Conservation (phyloP, 2,329 filamentous ascomycete genomes). For the Phaeosphaeria sp. region DNA sequence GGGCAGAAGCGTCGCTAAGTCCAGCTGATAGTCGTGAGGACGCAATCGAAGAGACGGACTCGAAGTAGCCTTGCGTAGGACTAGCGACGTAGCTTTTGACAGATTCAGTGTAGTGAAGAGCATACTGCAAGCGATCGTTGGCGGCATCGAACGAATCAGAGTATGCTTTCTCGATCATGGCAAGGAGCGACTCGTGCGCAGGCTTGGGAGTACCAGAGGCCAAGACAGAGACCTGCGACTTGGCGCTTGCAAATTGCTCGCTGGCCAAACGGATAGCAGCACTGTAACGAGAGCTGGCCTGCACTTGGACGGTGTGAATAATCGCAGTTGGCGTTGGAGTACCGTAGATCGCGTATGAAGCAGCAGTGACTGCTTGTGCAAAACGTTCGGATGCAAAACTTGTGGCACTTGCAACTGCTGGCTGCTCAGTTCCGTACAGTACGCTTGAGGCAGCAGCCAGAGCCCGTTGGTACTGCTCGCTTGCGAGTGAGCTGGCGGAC, state of each 20-base stretch:
- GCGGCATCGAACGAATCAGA: constrained; percentile 70
- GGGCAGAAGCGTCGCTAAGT: constrained; percentile 72
- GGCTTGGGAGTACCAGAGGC: constrained; percentile 74
- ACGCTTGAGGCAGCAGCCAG: constrained; percentile 64
- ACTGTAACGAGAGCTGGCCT: constrained; percentile 65
- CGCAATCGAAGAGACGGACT: constrained; percentile 71
- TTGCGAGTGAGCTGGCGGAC: constrained; percentile 61
- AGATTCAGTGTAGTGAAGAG: constrained; percentile 54
- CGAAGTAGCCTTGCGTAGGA: constrained; percentile 58
- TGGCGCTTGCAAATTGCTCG: constrained; percentile 70
- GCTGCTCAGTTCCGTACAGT: constrained; percentile 59
- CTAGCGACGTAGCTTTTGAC: constrained; percentile 49
- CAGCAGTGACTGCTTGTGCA: constrained; percentile 64
- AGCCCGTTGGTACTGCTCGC: constrained; percentile 64
- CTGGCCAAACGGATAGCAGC: constrained; percentile 70
- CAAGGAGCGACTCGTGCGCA: constrained; percentile 71
- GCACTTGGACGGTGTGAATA: constrained; percentile 55
- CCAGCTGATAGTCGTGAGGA: constrained; percentile 73
- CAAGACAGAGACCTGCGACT: constrained; percentile 70
- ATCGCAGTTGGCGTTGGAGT: constrained; percentile 56
- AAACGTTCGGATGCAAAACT: constrained; percentile 63
- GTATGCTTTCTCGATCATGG: constrained; percentile 73
- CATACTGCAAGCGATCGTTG: constrained; percentile 64
- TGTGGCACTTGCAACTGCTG: constrained; percentile 52
- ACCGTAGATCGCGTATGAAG: constrained; percentile 64